Evolutionary conservation across 192 early-diverging fungal genomes (phyloP), one percentile per base, ranked within the genome.

Genomic region (Coemansia javaensis): DNA sequence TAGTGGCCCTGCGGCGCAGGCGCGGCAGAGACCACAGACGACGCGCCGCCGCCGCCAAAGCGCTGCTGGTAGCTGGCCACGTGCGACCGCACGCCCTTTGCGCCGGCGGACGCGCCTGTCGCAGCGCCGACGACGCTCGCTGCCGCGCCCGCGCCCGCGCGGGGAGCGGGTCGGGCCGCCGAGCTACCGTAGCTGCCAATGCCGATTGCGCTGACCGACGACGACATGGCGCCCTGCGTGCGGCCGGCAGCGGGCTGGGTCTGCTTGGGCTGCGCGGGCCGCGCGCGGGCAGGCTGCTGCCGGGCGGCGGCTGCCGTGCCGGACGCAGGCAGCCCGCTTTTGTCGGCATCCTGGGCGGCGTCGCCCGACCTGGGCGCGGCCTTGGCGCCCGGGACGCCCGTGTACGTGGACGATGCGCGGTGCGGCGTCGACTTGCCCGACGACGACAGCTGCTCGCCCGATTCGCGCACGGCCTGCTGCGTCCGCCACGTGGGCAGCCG

Each of bases 141-240:
- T 16, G 69, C 52, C 32, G 62, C 62, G 28, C 69, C 68, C 18
- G 61, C 38, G 45, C 68, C 61, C 7, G 59, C 58, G 17, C 44
- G 38, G 13, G 40, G 46, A 30, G 24, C 41, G 21, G 50, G 52
- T 14, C 55, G 25, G 15, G 53, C 36, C 23, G 56, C 38, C 57
- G 44, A 34, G 5, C 50, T 22, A 17, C 44, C 62, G 40, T 65
- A 66, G 49, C 63, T 66, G 30, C 70, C 63, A 47, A 73, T 50
- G 20, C 70, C 70, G 35, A 74, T 62, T 14, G 70, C 70, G 24
- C 70, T 74, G 18, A 53, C 70, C 7, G 70, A 66, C 15, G 70
- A 74, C 18, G 63, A 56, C 16, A 61, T 51, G 28, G 27, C 30
- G 18, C 38, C 38, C 24, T 38, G 52, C n/a, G 14, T 33, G 32